Evolutionary conservation across 495 filamentous ascomycete genomes (phyloP), one percentile per base, ranked within the genome.

Genomic region (Podospora tetraspora): DNA sequence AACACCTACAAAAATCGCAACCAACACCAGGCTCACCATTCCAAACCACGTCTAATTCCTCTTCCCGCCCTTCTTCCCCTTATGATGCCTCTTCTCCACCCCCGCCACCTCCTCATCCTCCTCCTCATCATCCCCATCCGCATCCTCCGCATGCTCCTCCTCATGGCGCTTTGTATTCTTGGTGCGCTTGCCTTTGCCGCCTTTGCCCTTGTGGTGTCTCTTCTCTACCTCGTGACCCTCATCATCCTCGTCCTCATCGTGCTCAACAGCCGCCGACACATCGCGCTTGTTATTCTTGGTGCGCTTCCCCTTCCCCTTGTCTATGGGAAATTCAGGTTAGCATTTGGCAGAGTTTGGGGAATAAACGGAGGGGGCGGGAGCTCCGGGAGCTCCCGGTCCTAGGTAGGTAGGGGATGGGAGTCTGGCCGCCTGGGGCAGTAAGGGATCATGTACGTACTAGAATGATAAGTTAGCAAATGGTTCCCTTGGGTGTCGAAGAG

Each of bases 191-290:
- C 68, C 70, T 67, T 70, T 70, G 52, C n/a, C n/a, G n/a, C n/a
- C n/a, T n/a, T n/a, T n/a, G 0, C 68, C 70, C 70, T 70, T 70
- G 52, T 70, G 62, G 61, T 74, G 72, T 1, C 71, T 34, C 29
- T 62, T 58, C 37, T 68, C 69, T 24, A 30, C 62, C 30, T 61
- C 65, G 58, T 61, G 57, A 3, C 60, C 66, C 21, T n/a, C 24
- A 3, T 24, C 61, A 3, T 68, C 61, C 0, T 23, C 19, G 22
- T 69, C 67, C 0, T 67, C 65, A 1, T 63, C 66, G 8, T 58
- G 1, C 60, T 68, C 66, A 19, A 60, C 67, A n/a, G 24, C 22
- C 9, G 21, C 66, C 34, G 66, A 25, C 23, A 57, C 59, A 29
- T 59, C 25, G 24, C 32, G 43, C 11, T 61, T 59, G 61, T 37